These are phyloP conservation scores for Pascua sp. DNA, from an alignment of 1,284 basidiomycete species.

Conservation along the genomic window DNA sequence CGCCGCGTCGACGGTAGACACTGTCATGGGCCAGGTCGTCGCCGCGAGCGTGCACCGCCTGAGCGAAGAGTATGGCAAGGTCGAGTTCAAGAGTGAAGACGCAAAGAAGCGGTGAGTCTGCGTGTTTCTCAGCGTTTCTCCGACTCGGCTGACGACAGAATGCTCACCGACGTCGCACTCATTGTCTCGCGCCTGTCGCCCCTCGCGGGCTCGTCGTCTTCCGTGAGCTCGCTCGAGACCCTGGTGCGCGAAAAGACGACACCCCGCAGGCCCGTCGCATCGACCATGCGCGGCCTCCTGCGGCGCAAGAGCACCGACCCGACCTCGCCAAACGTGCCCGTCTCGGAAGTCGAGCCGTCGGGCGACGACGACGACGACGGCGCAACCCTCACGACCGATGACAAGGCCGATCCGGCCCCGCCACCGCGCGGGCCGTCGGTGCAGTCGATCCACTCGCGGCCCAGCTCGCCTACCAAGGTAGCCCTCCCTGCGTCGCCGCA, in stretches of 20 bases:
- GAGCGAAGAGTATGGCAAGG: slow-evolving; percentile 73
- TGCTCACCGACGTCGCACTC: slow-evolving; percentile 72
- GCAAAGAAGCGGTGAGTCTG: slow-evolving; percentile 70
- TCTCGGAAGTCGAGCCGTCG: neutral
- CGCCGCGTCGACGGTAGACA: slow-evolving; percentile 70
- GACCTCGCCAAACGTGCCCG: neutral
- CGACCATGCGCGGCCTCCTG: slow-evolving; percentile 39
- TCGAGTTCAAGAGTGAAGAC: slow-evolving; percentile 73
- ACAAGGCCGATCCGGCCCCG: no score
- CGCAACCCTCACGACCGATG: neutral
- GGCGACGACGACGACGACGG: slow-evolving; percentile 8
- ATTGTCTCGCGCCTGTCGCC: slow-evolving; percentile 68
- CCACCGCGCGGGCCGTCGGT: no score
- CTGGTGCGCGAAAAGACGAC: slow-evolving; percentile 68
- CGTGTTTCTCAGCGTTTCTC: slow-evolving; percentile 4
- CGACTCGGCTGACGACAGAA: slow-evolving; percentile 52
- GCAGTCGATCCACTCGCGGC: no score
- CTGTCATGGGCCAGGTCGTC: slow-evolving; percentile 87
- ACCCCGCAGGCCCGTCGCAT: slow-evolving; percentile 38
- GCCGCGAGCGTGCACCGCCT: slow-evolving; percentile 84
- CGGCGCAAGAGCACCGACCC: slow-evolving; percentile 21
- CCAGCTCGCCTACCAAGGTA: no score
- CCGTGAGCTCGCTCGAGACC: slow-evolving; percentile 66
- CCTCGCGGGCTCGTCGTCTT: slow-evolving; percentile 61
- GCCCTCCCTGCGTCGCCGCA: no score